Percentiles rank a stretch among this genome's conserved stretches.
Evolutionary conservation across 2,329 filamentous ascomycete species (phyloP).

Genomic region (Venturiaceae sp.): DNA sequence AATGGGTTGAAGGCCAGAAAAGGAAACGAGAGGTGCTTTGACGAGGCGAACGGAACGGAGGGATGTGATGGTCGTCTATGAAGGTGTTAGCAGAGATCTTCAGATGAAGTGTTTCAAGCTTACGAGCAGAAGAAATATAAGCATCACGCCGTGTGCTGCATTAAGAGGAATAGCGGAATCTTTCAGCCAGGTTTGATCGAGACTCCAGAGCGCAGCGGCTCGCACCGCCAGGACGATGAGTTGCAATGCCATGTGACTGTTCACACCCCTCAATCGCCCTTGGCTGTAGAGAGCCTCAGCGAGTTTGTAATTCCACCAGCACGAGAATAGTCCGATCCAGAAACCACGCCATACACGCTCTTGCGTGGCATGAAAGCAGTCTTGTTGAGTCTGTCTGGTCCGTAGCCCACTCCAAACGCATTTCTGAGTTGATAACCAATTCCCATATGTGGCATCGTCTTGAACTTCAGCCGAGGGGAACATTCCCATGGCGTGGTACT

Average conservation of each 20-base stretch:
- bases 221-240: slow-evolving; percentile 48
- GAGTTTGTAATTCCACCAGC: slow-evolving; percentile 63
- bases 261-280: slow-evolving; percentile 44
- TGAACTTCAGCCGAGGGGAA: slow-evolving; percentile 15
- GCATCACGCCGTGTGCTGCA: slow-evolving; percentile 46
- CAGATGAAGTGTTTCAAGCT: background rate
- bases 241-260: slow-evolving; percentile 59
- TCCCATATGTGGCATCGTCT: slow-evolving; percentile 9
- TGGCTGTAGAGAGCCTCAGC: slow-evolving; percentile 53
- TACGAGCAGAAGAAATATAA: slow-evolving; percentile 34
- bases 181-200: slow-evolving; percentile 12
- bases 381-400: background rate
- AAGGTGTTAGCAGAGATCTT: background rate
- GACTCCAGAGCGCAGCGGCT: slow-evolving; percentile 26
- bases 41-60: slow-evolving; percentile 49
- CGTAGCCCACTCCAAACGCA: background rate
- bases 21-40: slow-evolving; percentile 18
- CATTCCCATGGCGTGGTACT: slow-evolving; percentile 25
- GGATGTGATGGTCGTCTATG: slow-evolving; percentile 17
- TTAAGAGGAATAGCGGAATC: slow-evolving; percentile 22
- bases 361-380: slow-evolving; percentile 19
- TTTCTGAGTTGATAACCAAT: background rate
- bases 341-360: slow-evolving; percentile 26
- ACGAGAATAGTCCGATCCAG: slow-evolving; percentile 38
- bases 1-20: slow-evolving; percentile 9